phyloP scores from a whole-genome alignment of 108 stramenopile genomes.

The Cylindrotheca closterium region DNA sequence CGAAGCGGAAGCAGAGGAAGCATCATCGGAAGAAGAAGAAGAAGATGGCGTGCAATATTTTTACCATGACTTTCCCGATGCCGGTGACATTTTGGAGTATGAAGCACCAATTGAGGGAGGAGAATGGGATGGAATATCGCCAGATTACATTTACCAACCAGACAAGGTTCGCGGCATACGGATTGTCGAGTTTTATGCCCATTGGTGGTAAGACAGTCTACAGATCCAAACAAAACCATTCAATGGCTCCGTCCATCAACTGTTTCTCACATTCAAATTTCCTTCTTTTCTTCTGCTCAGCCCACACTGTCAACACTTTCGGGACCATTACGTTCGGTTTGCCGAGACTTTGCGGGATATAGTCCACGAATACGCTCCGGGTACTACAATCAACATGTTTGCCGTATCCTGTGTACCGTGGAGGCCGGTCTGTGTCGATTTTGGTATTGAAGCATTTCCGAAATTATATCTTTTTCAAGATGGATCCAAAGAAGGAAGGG shows the following conservation, averaged over 20 bases:
- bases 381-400: slow-evolving; percentile 49
- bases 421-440: slow-evolving; percentile 48
- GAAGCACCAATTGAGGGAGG: neutral
- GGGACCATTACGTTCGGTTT: slow-evolving; percentile 45
- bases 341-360: slow-evolving; percentile 35
- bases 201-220: slow-evolving; percentile 23
- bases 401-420: slow-evolving; percentile 78
- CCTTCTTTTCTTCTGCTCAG: slow-evolving; percentile 1
- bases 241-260: neutral
- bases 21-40: too few relatives aligned
- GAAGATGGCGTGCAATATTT: too few relatives aligned
- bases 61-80: slow-evolving; percentile 12
- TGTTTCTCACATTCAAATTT: neutral
- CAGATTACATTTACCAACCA: slow-evolving; percentile 20
- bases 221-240: neutral
- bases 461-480: slow-evolving; percentile 42
- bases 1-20: too few relatives aligned
- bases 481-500: slow-evolving; percentile 36
- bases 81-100: slow-evolving; percentile 3
- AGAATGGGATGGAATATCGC: slow-evolving; percentile 1
- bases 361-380: slow-evolving; percentile 9
- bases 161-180: slow-evolving; percentile 7
- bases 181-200: slow-evolving; percentile 56
- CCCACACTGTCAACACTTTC: slow-evolving; percentile 42
- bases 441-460: slow-evolving; percentile 50